These are phyloP conservation scores for Persicaria tinctoria DNA, from an alignment of 148 eudicot genomes.

Conservation along the genomic window DNA sequence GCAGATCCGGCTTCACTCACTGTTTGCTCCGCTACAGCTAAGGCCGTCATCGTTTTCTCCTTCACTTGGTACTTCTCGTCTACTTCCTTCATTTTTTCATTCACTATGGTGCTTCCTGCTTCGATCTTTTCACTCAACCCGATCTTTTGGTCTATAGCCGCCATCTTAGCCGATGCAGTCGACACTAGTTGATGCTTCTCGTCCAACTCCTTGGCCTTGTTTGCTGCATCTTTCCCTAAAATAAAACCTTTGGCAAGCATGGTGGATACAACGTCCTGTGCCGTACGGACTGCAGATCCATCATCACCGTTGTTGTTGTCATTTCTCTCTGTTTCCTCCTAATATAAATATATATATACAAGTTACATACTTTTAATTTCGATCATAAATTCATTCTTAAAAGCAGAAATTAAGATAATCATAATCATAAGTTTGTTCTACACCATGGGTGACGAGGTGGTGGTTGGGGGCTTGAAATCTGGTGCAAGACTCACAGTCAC, in stretches of 20 bases:
- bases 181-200: slow-evolving; percentile 67
- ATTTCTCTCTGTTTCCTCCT: slow-evolving; percentile 20
- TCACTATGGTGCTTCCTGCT: slow-evolving; percentile 59
- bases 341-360: neutral
- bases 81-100: slow-evolving; percentile 70
- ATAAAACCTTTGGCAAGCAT: slow-evolving; percentile 88
- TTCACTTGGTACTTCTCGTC: slow-evolving; percentile 79
- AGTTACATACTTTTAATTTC: neutral
- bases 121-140: slow-evolving; percentile 65
- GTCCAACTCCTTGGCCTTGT: slow-evolving; percentile 68
- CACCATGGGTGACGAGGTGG: slow-evolving; percentile 44
- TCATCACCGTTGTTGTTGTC: slow-evolving; percentile 24
- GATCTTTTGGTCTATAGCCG: slow-evolving; percentile 72
- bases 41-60: slow-evolving; percentile 68
- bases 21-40: slow-evolving; percentile 70
- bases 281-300: slow-evolving; percentile 56
- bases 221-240: slow-evolving; percentile 69
- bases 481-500: slow-evolving; percentile 70
- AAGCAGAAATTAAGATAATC: slow-evolving; percentile 2
- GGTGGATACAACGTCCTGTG: slow-evolving; percentile 73
- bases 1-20: slow-evolving; percentile 72
- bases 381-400: neutral
- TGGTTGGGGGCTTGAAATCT: slow-evolving; percentile 49
- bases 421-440: slow-evolving; percentile 7
- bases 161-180: slow-evolving; percentile 67